Conservation (phyloP, 257 asterid species). For the Solanum bulbocastanum region DNA sequence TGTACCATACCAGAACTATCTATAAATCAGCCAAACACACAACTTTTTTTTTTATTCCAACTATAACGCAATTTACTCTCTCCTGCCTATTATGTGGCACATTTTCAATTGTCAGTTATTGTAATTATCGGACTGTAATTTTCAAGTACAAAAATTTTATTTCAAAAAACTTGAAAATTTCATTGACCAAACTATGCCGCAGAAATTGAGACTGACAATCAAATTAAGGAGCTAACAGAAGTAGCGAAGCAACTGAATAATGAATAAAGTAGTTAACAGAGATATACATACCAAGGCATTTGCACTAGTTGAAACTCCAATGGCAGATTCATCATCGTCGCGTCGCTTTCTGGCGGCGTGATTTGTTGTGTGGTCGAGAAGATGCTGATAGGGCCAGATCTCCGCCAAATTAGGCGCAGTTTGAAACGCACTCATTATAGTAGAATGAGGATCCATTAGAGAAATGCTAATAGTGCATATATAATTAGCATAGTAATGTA, state of each 20-base stretch:
- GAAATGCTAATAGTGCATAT: background rate
- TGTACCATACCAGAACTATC: background rate
- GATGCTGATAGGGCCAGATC: slow-evolving; percentile 37
- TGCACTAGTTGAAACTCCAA: slow-evolving; percentile 25
- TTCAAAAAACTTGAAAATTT: no score
- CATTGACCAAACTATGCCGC: background rate
- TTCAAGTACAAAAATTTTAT: no score
- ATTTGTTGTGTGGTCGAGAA: slow-evolving; percentile 8
- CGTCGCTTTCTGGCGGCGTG: slow-evolving; percentile 12
- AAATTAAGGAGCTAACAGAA: background rate
- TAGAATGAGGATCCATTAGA: slow-evolving; percentile 20
- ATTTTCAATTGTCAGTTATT: no score
- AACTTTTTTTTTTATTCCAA: background rate
- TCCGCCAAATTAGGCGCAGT: slow-evolving; percentile 13
- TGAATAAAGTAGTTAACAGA: background rate
- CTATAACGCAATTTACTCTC: background rate
- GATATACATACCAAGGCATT: slow-evolving; percentile 8
- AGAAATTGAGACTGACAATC: no score
- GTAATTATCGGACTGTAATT: no score
- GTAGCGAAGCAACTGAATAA: background rate
- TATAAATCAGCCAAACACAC: background rate
- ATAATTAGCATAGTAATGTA: background rate
- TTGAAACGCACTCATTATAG: slow-evolving; percentile 4
- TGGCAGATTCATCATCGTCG: slow-evolving; percentile 21
- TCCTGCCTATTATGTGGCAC: background rate